Base-by-base conservation (phyloP, 1,284 basidiomycete species). In the Ustilago bromivora region DNA sequence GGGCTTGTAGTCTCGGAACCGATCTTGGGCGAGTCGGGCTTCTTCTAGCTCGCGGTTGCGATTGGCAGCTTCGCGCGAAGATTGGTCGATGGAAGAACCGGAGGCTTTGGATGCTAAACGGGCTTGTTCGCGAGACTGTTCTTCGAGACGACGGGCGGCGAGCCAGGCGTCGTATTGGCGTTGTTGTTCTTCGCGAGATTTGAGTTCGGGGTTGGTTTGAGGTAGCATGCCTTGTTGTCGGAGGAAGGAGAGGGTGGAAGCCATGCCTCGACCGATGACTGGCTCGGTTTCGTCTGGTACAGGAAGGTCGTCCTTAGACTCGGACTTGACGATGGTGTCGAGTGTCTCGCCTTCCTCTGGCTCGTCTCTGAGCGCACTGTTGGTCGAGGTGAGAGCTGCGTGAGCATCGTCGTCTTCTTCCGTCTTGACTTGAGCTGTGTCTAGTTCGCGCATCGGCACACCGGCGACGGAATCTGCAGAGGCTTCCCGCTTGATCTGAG, bases 1-100 rank as follows among this genome's bases (percentile, higher is more conserved):
- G 1, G 97, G 97, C 87, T 96, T 97, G 89, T 99, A 99, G 84
- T 93, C 90, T 87, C 92, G 93, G 90, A 93, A 99, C 56, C 91
- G 86, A 43, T 97, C 94, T 79, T 95, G 88, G 53, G 91, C 90
- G 34, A 93, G 90, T 47, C 93, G 90, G 9, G 95, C 93, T 78
- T 98, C 95, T 78, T 94, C 92, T 85, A 95, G 92, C 83, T 99
- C 97, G 32, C 96, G 91, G 79, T 92, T 86, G 65, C 94, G 91
- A 84, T 98, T 98, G 87, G 98, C 95, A 85, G 94, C 95, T 87
- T 99, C 97, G 64, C 96, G 91, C 71, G 94, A 92, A 23, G 94
- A 92, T 87, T 98, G 96, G 85, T 97, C 96, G 87, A 93, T 95
- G 10, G 80, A 76, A 12, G 65, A 71, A 10, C 82, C 82, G 11